phyloP scores from a whole-genome alignment of 2,329 filamentous ascomycete species.

The Camillea tinctor region DNA sequence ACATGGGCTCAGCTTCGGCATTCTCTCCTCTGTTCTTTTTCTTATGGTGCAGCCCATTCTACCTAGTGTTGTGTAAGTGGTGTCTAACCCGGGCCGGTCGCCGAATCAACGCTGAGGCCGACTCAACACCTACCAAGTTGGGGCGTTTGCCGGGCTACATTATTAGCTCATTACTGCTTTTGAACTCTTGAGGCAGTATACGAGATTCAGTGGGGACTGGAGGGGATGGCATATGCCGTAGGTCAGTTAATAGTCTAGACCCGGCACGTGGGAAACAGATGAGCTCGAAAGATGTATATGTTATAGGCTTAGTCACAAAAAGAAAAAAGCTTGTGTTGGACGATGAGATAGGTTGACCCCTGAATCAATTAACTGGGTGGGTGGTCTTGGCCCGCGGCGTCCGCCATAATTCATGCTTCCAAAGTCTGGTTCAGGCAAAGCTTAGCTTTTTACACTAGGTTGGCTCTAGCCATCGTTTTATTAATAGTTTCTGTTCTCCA shows the following conservation, averaged over 20 bases:
- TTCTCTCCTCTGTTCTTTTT: not conserved
- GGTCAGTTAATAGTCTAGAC: not conserved
- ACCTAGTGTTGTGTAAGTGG: no score
- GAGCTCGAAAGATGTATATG: not conserved
- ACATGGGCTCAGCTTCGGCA: not conserved
- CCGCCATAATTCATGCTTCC: not conserved
- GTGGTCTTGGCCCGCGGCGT: not conserved
- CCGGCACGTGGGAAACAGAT: not conserved
- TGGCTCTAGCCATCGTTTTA: no score
- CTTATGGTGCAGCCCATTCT: no score
- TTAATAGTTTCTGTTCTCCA: no score
- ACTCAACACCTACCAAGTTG: not conserved
- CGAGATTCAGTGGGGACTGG: not conserved
- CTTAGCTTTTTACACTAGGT: no score
- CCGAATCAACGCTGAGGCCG: not conserved
- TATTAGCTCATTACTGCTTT: not conserved
- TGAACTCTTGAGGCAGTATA: not conserved
- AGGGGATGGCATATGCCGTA: not conserved
- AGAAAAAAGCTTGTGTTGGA: not conserved
- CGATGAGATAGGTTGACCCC: no score
- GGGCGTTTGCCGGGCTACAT: not conserved
- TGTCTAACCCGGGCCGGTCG: not conserved
- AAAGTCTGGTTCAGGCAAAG: no score
- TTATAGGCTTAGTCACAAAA: not conserved
- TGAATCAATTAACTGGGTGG: no score